Evolutionary conservation across 305 asterid genomes (phyloP).

Genomic region (Fraxinus nigra): DNA sequence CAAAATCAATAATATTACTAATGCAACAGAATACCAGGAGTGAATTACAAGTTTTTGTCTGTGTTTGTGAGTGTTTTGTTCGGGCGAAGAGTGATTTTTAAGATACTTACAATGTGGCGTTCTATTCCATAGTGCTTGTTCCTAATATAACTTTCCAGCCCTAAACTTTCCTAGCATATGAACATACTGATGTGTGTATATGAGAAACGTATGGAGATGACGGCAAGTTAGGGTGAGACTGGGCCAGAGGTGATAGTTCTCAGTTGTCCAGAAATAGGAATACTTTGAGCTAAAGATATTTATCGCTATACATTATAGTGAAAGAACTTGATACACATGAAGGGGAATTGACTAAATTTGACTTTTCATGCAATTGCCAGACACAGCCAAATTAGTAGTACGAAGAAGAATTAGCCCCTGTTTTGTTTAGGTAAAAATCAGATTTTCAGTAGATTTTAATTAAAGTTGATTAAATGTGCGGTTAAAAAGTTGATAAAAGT

Average conservation of each 20-base stretch:
- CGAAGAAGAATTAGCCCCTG: neutral
- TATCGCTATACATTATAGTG: neutral
- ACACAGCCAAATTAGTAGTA: neutral
- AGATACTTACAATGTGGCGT: neutral
- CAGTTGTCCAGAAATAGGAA: neutral
- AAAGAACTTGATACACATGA: neutral
- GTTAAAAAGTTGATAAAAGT: too few relatives aligned
- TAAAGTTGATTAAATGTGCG: too few relatives aligned
- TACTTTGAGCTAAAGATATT: neutral
- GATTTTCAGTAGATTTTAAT: neutral
- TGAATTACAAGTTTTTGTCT: neutral
- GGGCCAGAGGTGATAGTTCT: neutral
- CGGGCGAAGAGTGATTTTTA: neutral
- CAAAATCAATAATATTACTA: neutral
- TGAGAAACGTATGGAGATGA: neutral
- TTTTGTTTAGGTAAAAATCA: too few relatives aligned
- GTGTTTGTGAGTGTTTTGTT: neutral
- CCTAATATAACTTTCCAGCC: neutral
- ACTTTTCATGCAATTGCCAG: neutral
- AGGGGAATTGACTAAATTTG: neutral
- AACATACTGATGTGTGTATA: neutral
- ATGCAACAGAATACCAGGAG: neutral
- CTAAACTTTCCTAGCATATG: neutral
- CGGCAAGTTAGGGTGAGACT: neutral
- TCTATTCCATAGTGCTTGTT: neutral